These are phyloP conservation scores for Dactylellina cionopaga DNA, from an alignment of 2,329 filamentous ascomycete species.

Conservation along the genomic window DNA sequence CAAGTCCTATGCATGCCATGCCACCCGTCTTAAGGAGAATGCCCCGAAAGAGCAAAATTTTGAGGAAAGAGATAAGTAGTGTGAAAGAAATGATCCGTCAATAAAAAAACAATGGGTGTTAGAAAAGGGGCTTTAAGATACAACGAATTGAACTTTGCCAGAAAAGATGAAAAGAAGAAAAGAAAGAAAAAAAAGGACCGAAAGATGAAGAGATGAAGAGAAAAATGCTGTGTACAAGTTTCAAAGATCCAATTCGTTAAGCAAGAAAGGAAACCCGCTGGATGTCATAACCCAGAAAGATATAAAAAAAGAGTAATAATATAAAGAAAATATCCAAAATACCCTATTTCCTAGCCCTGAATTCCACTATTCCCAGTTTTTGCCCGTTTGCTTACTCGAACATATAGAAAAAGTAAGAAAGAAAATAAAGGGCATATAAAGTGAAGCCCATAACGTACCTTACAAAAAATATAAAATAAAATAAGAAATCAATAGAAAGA, in stretches of 20 bases:
- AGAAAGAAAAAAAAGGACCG: neutral
- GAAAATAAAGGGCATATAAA: conserved; percentile 26
- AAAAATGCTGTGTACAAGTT: conserved; percentile 35
- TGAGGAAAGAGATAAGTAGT: neutral
- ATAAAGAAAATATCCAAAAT: conserved; percentile 7
- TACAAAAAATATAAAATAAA: conserved; percentile 23
- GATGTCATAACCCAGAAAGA: conserved; percentile 8
- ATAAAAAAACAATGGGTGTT: neutral
- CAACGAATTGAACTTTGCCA: conserved; percentile 20
- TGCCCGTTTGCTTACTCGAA: conserved; percentile 36
- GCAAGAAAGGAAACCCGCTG: conserved; percentile 12
- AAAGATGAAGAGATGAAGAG: too few species aligned
- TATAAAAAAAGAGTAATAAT: conserved; percentile 12
- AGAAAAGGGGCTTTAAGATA: conserved; percentile 30
- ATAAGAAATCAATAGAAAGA: conserved; percentile 12
- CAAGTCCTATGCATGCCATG: too few species aligned
- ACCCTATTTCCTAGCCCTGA: conserved; percentile 17
- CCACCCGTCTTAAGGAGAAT: too few species aligned
- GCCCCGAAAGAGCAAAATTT: too few species aligned
- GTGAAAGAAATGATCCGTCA: conserved; percentile 8
- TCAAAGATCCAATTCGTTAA: conserved; percentile 8
- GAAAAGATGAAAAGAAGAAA: neutral
- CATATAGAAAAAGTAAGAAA: conserved; percentile 26
- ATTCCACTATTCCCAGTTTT: conserved; percentile 37
- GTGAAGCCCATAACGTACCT: too few species aligned